Conservation (phyloP, 306 rosid genomes). For the Leucaena leucocephala region DNA sequence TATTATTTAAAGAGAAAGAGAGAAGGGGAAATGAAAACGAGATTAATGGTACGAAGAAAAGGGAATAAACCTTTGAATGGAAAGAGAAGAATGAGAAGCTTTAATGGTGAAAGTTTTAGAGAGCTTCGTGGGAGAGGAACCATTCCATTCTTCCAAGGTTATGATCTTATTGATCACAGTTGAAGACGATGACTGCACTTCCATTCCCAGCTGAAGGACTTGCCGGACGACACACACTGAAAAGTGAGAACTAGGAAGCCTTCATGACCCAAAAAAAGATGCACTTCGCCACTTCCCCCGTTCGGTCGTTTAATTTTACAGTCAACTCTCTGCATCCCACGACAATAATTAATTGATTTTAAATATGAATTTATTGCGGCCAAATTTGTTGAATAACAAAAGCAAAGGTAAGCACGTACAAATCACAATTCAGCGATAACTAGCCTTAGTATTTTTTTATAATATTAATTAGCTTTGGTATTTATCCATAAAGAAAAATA, state of each 20-base stretch:
- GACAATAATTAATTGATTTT: too few relatives aligned
- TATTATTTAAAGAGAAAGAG: background rate
- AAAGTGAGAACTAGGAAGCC: background rate
- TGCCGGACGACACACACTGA: background rate
- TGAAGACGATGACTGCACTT: constrained; percentile 26
- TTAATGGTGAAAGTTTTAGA: constrained; percentile 79
- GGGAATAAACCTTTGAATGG: constrained; percentile 56
- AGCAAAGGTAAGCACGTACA: too few relatives aligned
- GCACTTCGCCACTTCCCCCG: constrained; percentile 6
- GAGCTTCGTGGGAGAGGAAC: constrained; percentile 77
- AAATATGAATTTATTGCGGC: too few relatives aligned
- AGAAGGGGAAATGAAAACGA: background rate
- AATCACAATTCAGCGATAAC: too few relatives aligned
- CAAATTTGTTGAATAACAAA: too few relatives aligned
- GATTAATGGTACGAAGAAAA: background rate
- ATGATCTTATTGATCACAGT: constrained; percentile 28
- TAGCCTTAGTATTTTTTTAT: too few relatives aligned
- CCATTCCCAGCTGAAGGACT: constrained; percentile 40
- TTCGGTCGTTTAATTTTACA: background rate
- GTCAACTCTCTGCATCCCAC: background rate
- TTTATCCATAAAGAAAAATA: too few relatives aligned
- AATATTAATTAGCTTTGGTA: too few relatives aligned
- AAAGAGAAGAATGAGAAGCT: constrained; percentile 50
- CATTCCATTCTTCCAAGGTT: constrained; percentile 84
- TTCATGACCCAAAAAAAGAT: background rate